These are phyloP conservation scores for Ceratobasidium sp. DNA, from an alignment of 1,284 basidiomycete genomes.

Conservation along the genomic window DNA sequence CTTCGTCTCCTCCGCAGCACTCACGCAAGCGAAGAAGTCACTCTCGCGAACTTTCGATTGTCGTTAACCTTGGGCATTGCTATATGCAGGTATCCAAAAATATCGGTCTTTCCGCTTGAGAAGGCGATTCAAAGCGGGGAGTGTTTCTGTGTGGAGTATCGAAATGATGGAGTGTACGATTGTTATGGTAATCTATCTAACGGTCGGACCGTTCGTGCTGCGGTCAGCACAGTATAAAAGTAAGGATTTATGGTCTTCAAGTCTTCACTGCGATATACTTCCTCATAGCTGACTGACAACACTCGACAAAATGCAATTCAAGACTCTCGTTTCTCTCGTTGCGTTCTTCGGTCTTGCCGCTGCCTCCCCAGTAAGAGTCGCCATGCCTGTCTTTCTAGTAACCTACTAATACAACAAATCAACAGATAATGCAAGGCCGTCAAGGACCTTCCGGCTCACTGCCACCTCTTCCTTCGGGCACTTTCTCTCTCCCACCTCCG, in stretches of 20 bases:
- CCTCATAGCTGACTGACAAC: not conserved
- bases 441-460: slow-evolving; percentile 31
- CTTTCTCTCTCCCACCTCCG: slow-evolving; percentile 11
- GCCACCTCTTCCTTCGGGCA: not conserved
- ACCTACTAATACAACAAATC: not conserved
- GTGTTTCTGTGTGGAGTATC: not conserved
- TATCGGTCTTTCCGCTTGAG: slow-evolving; percentile 23
- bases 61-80: not conserved
- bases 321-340: slow-evolving; percentile 21
- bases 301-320: slow-evolving; percentile 36
- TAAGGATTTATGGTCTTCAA: not conserved
- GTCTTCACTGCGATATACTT: slow-evolving; percentile 1
- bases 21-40: not conserved
- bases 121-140: not conserved
- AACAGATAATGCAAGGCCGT: slow-evolving; percentile 19
- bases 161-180: not conserved
- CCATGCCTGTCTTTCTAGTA: not conserved
- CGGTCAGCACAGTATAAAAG: slow-evolving; percentile 20
- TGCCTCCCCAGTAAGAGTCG: slow-evolving; percentile 24
- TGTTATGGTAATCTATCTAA: not conserved
- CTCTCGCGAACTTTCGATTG: not conserved
- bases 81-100: not conserved
- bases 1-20: no score
- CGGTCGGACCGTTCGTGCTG: not conserved
- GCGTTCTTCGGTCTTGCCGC: slow-evolving; percentile 33